phyloP scores from a whole-genome alignment of 169 alveolate genomes.

The Plasmodium malariae region DNA sequence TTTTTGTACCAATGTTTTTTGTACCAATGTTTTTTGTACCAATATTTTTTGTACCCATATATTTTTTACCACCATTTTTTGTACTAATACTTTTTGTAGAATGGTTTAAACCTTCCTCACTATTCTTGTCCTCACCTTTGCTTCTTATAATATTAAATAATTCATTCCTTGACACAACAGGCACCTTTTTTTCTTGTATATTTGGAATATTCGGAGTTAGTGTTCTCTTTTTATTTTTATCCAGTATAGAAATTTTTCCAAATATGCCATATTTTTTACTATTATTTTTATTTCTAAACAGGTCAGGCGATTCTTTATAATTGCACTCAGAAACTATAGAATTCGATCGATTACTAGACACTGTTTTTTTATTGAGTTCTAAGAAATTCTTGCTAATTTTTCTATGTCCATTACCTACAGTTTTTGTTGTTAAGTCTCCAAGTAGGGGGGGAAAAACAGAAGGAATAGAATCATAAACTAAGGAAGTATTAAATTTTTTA shows the following conservation, averaged over 20 bases:
- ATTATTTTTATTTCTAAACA: neutral
- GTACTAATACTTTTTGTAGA: neutral
- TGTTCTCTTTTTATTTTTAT: constrained; percentile 34
- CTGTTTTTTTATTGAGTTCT: constrained; percentile 19
- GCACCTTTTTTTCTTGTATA: constrained; percentile 15
- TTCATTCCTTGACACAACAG: constrained; percentile 37
- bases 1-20: neutral
- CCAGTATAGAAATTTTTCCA: neutral
- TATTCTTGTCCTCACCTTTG: neutral
- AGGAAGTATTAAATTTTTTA: constrained; percentile 10
- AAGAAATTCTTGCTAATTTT: constrained; percentile 25
- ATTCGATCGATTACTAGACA: constrained; percentile 14
- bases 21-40: neutral
- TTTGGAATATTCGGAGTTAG: constrained; percentile 19
- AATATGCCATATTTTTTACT: constrained; percentile 1
- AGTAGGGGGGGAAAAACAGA: neutral
- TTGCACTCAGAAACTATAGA: constrained; percentile 22
- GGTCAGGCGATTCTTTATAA: constrained; percentile 1
- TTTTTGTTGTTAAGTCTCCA: constrained; percentile 3
- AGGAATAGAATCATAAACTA: neutral
- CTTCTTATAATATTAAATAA: constrained; percentile 24
- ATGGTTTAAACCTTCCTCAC: neutral
- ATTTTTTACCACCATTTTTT: too few species aligned
- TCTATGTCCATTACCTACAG: neutral
- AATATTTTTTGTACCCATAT: neutral